These are phyloP conservation scores for Trypanosoma congolense DNA, from an alignment of 208 protist genomes.

Conservation along the genomic window DNA sequence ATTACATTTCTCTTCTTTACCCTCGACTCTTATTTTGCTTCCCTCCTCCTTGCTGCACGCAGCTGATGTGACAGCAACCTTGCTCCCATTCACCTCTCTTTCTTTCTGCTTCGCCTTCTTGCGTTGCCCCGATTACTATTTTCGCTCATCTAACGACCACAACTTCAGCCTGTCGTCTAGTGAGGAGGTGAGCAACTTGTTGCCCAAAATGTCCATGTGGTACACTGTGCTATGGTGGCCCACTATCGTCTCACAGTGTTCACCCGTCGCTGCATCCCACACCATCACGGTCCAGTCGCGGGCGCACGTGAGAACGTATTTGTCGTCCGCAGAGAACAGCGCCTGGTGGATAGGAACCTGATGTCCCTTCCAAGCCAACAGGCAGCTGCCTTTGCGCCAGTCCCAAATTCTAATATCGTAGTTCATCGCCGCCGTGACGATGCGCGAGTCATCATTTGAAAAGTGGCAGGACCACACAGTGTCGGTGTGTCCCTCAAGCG, in stretches of 20 bases:
- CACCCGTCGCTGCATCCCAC: conserved; percentile 60
- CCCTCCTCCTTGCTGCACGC: too few relatives aligned
- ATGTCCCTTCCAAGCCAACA: conserved; percentile 65
- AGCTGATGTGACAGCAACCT: too few relatives aligned
- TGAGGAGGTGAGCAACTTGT: conserved; percentile 75
- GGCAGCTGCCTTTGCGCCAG: conserved; percentile 31
- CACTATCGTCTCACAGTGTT: conserved; percentile 65
- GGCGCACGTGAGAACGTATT: conserved; percentile 82
- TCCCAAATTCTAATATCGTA: conserved; percentile 82
- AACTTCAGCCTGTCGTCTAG: conserved; percentile 84
- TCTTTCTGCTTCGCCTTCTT: conserved; percentile 8
- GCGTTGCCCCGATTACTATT: conserved; percentile 4
- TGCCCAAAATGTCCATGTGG: conserved; percentile 63
- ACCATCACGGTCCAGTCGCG: conserved; percentile 80
- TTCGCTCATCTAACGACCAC: conserved; percentile 34
- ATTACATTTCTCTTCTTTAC: too few relatives aligned
- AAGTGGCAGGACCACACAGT: conserved; percentile 79
- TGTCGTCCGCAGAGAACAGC: conserved; percentile 69
- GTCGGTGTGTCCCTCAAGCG: conserved; percentile 69
- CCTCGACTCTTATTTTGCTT: too few relatives aligned
- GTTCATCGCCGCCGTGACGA: conserved; percentile 83
- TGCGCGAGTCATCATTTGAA: conserved; percentile 59
- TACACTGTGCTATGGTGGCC: conserved; percentile 85
- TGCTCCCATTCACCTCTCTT: too few relatives aligned
- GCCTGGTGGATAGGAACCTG: conserved; percentile 78